Evolutionary conservation across 495 filamentous ascomycete species (phyloP), one percentile per base, ranked within the genome.

Genomic region (Elaphomyces granulatus): DNA sequence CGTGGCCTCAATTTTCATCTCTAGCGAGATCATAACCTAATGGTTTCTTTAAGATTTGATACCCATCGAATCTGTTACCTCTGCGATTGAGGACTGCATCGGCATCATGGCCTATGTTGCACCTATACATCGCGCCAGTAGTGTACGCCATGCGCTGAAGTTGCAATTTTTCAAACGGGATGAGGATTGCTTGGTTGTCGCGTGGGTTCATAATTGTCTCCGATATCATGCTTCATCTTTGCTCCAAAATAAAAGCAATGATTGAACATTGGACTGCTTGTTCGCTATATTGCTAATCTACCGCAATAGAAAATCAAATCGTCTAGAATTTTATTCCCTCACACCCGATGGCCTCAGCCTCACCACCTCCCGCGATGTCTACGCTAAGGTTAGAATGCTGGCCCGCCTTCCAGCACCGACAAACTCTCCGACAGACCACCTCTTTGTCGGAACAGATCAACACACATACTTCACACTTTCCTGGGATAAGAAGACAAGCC

Each of bases 361-460:
- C 17, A 60, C 63, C 1, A 67, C 77, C 43, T 77, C 80, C 3
- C 75, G 74, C 47, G 59, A 70, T 36, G 60, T 99, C 37, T 87
- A 84, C 52, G 92, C 87, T 49, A 78, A 75, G 47, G 75, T 96
- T 38, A 77, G 81, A 0, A 85, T 94, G 63, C 74, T 99, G 31
- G 75, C 86, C 42, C 81, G 79, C 46, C 66, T 99, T 15, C 60
- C 62, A 1, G 76, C 74, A 0, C 90, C 87, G 9, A 69, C 71
- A 15, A 70, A 80, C 48, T 73, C 82, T 14, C 52, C 63, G 3
- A 87, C 79, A 7, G 87, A 95, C 46, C 76, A 96, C 47, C 74
- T 99, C 47, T 93, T 99, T 54, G 70, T 99, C 44, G 88, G 83
- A 21, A 95, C 90, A 8, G 80, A 93, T 51, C 77, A 83, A 39